These are phyloP conservation scores for Globisporangium megalacanthum DNA, from an alignment of 352 stramenopile genomes.

Conservation along the genomic window DNA sequence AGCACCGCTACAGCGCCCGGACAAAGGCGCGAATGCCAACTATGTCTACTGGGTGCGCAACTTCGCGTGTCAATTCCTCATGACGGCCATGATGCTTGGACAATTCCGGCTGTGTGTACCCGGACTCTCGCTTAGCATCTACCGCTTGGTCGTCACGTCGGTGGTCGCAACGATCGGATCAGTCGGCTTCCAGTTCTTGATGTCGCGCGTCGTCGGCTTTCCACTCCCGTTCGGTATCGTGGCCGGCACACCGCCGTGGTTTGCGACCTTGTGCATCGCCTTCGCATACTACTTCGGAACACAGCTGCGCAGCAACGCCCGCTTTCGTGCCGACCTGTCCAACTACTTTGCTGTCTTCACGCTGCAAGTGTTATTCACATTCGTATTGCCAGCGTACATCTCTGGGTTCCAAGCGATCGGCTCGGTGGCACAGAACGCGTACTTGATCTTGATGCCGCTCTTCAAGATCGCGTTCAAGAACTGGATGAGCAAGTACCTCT, in stretches of 20 bases:
- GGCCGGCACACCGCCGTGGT: constrained; percentile 19
- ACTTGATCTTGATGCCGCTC: constrained; percentile 28
- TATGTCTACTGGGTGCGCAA: constrained; percentile 8
- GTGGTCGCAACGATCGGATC: constrained; percentile 20
- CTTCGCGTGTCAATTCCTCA: constrained; percentile 9
- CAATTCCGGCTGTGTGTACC: constrained; percentile 18
- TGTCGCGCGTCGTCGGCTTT: constrained; percentile 28
- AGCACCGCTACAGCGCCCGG: constrained; percentile 2
- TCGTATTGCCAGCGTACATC: constrained; percentile 45
- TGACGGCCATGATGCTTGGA: constrained; percentile 24
- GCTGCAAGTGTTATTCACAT: constrained; percentile 27
- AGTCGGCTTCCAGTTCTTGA: constrained; percentile 18
- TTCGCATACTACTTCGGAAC: constrained; percentile 21
- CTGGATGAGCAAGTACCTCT: constrained; percentile 17
- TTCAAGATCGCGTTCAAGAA: constrained; percentile 45
- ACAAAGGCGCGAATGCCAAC: constrained; percentile 1
- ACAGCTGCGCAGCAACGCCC: constrained; percentile 15
- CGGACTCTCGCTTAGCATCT: constrained; percentile 4
- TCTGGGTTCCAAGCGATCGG: constrained; percentile 23
- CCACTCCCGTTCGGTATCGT: constrained; percentile 33
- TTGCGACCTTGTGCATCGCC: constrained; percentile 14
- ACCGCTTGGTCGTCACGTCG: constrained; percentile 10
- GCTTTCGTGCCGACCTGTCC: constrained; percentile 12
- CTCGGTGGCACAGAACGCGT: constrained; percentile 18
- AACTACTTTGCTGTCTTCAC: constrained; percentile 27